Percentiles rank a stretch among this genome's conserved stretches.
Conservation (phyloP, 495 filamentous ascomycete species). For the Aspergillus indologenus region DNA sequence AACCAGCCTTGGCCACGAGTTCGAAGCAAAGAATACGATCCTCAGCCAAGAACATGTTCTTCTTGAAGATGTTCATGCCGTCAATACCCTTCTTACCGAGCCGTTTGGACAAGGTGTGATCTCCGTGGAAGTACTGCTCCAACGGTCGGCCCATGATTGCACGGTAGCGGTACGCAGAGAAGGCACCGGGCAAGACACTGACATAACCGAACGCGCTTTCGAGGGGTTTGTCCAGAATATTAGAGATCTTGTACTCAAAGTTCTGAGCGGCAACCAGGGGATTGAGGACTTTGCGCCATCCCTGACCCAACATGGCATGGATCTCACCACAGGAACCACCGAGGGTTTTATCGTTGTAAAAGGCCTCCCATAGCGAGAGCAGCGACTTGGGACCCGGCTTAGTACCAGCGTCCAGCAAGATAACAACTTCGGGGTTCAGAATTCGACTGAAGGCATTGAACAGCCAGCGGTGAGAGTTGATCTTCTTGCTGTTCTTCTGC, state of each 20-base stretch:
- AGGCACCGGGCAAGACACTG: slow-evolving; percentile 93
- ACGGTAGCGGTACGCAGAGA: slow-evolving; percentile 95
- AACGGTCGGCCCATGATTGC: slow-evolving; percentile 96
- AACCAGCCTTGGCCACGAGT: slow-evolving; percentile 93
- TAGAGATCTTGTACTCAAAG: slow-evolving; percentile 99
- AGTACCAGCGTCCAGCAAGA: slow-evolving; percentile 93
- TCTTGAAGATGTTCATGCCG: slow-evolving; percentile 99
- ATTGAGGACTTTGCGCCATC: slow-evolving; percentile 88
- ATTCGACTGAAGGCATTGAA: slow-evolving; percentile 97
- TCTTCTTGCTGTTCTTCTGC: slow-evolving; percentile 99
- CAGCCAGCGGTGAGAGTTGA: slow-evolving; percentile 98
- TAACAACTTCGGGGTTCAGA: slow-evolving; percentile 92
- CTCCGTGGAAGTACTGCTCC: slow-evolving; percentile 98
- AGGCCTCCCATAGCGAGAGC: slow-evolving; percentile 91
- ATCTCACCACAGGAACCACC: slow-evolving; percentile 98
- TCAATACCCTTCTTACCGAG: slow-evolving; percentile 98
- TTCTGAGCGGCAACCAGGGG: slow-evolving; percentile 94
- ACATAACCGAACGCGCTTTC: slow-evolving; percentile 97
- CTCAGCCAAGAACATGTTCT: slow-evolving; percentile 99
- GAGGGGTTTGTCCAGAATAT: slow-evolving; percentile 97
- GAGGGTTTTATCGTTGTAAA: slow-evolving; percentile 98
- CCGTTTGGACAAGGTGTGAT: slow-evolving; percentile 91
- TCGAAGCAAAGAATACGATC: slow-evolving; percentile 99
- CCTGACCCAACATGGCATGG: slow-evolving; percentile 90
- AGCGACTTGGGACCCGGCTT: slow-evolving; percentile 91